Evolutionary conservation across 306 rosid genomes (phyloP), one percentile per base, ranked within the genome.

Genomic region (Heteromeles arbutifolia): DNA sequence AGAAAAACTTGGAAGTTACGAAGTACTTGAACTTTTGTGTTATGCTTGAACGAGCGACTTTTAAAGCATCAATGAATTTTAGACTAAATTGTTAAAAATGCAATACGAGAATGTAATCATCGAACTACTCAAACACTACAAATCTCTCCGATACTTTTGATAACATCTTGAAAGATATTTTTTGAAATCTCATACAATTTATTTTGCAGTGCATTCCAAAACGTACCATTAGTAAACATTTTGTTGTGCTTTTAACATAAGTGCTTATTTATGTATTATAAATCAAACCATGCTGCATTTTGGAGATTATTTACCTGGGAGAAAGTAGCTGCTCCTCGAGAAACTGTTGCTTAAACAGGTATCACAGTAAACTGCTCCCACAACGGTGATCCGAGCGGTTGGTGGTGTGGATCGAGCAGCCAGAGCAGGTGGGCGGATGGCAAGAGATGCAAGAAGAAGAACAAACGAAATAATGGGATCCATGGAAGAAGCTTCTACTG

Each of bases 351-450:
- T 89, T 50, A 87, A 87, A 79, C 94, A 91, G 12, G 88, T 74
- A 77, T 91, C 97, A 84, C 97, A 91, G 59, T 86, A 91, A 80
- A 91, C 92, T 22, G 81, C 82, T 25, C 97, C 97, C 3, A 80
- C 87, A 2, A 91, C 90, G 0, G 82, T 86, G 83, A 91, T 91
- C 57, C 70, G 82, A 65, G 97, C 73, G 29, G 77, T 62, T 0
- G 78, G 54, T 18, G 70, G 28, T 22, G 34, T 59, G 17, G 89
- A 68, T 45, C 80, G 73, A 72, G 88, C 88, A 76, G 44, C 39
- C 10, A 72, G 72, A 34, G 84, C 44, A 67, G 77, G 31, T 13
- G 87, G 80, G 58, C 28, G 58, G 39, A 65, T 12, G 76, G 79
- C 70, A 15, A 84, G 73, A 68, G 66, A 84, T 65, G 84, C 12